Base-by-base conservation (phyloP, 1,139 yeast genomes). In the Pneumocystis murina region DNA sequence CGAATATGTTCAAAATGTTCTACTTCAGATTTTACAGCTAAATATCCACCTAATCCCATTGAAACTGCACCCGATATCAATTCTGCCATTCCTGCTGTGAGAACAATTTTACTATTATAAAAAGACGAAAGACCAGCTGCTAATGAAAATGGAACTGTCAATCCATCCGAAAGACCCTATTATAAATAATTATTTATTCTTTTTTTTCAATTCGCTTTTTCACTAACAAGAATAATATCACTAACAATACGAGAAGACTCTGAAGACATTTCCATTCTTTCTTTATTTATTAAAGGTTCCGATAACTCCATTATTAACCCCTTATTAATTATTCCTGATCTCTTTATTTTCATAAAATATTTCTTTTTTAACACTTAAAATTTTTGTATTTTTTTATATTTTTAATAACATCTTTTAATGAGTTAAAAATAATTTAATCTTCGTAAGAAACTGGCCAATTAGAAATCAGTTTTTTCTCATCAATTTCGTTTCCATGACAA, bases 71-170 rank as follows among this genome's bases (percentile, higher is more conserved):
- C 94, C 2, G 90, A 84, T 1, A 86, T 91, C 67, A 86, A 81
- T 76, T 86, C 94, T 12, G 94, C 94, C 80, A 86, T 79, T 60
- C 94, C 94, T 76, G 92, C 94, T 48, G 92, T 86, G 65, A 86
- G 86, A 61, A 86, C 94, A 68, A 86, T 80, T 72, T 80, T 82
- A 30, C 89, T 77, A 72, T 84, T 82, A 48, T 94, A 94, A 68
- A 86, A 79, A 4, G 87, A 82, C 0, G 88, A 82, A 68, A 86
- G 79, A 60, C 94, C 94, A 0, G 94, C 94, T 2, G 92, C 86
- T 69, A 86, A 79, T 7, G 94, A 94, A 78, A 86, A 86, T 17
- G 94, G 94, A 33, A 86, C 94, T 0, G 94, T 86, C 69, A 86
- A 80, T 3, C 94, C 94, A 71, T 86, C 94, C 17, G 88, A 83